Evolutionary conservation across 2,329 filamentous ascomycete genomes (phyloP), one percentile per base, ranked within the genome.

Genomic region (Fusarium sp.): DNA sequence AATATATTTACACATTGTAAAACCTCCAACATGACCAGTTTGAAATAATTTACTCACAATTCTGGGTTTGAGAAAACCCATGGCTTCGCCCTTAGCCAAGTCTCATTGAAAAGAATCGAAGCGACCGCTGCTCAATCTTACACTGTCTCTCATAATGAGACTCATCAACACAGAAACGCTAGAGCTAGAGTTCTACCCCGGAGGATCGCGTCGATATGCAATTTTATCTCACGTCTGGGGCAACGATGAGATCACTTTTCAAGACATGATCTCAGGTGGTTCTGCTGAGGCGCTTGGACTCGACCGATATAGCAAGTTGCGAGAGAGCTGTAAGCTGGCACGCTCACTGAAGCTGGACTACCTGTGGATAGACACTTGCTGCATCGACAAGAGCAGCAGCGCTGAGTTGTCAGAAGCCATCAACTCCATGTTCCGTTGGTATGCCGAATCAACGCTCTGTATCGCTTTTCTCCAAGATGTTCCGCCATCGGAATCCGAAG

Each of bases 381-480:
- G 77, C 46, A 79, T 79, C 20, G 77, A 79, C 48, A 79, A 78
- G 55, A 70, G 66, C 10, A 78, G 74, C 51, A 78, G 74, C 16
- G 74, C 77, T 2, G 77, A 79, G 51, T 76, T 77, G 7, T 77
- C 75, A 4, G 75, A 77, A 22, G 75, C 75, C 27, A 77, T 77
- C 61, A 77, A 77, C 42, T 79, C 76, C 53, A 79, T 79, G 77
- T 79, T 77, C 51, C 69, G 73, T 7, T 79, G 77, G 77, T 79
- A 79, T 44, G 71, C 72, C 7, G 61, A 72, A 18, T 72, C 77
- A 2, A 37, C 41, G 4, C 58, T 76, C 11, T 78, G 77, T 52
- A 69, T 77, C 25, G 74, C 73, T 6, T 77, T 69, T 34, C 61
- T 78, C 7, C 62, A 70, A 7, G 75, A 77, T 25, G 72, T 76